These are phyloP conservation scores for Coemansia sp. DNA, from an alignment of 192 early-diverging fungal genomes.

Conservation along the genomic window DNA sequence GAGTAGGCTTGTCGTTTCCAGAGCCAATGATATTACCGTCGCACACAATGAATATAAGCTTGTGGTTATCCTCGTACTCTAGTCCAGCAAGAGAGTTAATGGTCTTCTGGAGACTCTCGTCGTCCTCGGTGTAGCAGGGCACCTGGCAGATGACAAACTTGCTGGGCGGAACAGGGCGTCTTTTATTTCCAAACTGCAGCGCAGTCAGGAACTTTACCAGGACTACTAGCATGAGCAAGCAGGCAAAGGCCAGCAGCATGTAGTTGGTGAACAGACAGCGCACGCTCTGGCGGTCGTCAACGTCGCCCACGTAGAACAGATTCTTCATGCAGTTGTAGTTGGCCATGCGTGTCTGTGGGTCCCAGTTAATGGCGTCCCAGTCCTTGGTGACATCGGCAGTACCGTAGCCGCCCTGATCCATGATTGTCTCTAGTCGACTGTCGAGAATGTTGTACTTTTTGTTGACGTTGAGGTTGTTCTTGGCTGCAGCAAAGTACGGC, in stretches of 20 bases:
- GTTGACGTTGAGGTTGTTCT: slow-evolving; percentile 42
- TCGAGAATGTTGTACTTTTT: slow-evolving; percentile 60
- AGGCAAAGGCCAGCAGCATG: slow-evolving; percentile 75
- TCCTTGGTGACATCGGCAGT: slow-evolving; percentile 61
- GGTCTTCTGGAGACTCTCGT: slow-evolving; percentile 85
- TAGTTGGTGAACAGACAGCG: slow-evolving; percentile 81
- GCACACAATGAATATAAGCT: slow-evolving; percentile 87
- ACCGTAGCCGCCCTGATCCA: slow-evolving; percentile 65
- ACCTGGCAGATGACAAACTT: slow-evolving; percentile 91
- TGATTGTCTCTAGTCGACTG: slow-evolving; percentile 58
- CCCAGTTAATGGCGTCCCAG: slow-evolving; percentile 60
- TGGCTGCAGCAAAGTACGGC: slow-evolving; percentile 58
- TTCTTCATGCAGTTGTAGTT: slow-evolving; percentile 76
- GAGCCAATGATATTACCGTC: slow-evolving; percentile 92
- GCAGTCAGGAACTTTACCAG: slow-evolving; percentile 94
- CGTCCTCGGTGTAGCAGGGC: slow-evolving; percentile 96
- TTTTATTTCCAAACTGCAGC: slow-evolving; percentile 73
- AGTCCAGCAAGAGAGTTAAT: slow-evolving; percentile 87
- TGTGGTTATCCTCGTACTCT: slow-evolving; percentile 95
- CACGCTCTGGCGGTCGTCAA: slow-evolving; percentile 79
- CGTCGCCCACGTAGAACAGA: slow-evolving; percentile 80
- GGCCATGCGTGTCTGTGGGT: slow-evolving; percentile 31
- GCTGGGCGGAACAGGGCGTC: slow-evolving; percentile 80
- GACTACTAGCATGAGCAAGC: slow-evolving; percentile 79
- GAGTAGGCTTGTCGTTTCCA: slow-evolving; percentile 92